Percentiles rank a stretch among this genome's conserved stretches.
phyloP scores from a whole-genome alignment of 164 flowering plant species.

The Vitis vinifera region DNA sequence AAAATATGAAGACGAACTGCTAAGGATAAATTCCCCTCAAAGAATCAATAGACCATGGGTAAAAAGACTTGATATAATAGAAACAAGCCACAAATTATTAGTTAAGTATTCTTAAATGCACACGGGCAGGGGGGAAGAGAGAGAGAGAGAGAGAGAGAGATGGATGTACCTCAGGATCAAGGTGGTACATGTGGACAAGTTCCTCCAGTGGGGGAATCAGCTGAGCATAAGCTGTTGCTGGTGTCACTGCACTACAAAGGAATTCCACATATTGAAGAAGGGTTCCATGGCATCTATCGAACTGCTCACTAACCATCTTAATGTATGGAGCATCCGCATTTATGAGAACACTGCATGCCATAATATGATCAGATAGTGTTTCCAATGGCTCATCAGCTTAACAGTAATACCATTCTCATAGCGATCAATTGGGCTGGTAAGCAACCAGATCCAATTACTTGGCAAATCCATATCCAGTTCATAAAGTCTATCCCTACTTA shows the following conservation, averaged over 20 bases:
- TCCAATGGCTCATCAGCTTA: background rate
- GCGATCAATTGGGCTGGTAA: background rate
- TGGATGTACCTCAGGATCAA: slow-evolving; percentile 87
- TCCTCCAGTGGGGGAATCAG: slow-evolving; percentile 85
- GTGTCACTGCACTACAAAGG: slow-evolving; percentile 74
- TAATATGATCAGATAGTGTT: background rate
- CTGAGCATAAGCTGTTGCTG: slow-evolving; percentile 72
- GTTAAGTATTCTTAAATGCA: too few species aligned
- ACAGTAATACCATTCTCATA: background rate
- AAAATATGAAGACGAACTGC: background rate
- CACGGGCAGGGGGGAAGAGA: background rate
- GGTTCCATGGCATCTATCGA: slow-evolving; percentile 97
- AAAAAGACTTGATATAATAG: too few species aligned
- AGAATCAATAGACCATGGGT: too few species aligned
- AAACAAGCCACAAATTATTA: too few species aligned
- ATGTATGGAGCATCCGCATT: slow-evolving; percentile 91
- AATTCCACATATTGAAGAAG: slow-evolving; percentile 98
- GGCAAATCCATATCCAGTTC: background rate
- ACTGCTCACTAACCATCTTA: slow-evolving; percentile 97
- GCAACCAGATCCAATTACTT: background rate
- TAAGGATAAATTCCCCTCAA: background rate
- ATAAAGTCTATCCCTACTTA: too few species aligned
- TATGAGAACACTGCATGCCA: slow-evolving; percentile 72
- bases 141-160: slow-evolving; percentile 1
- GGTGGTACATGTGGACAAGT: slow-evolving; percentile 81